Evolutionary conservation across 2,329 filamentous ascomycete genomes (phyloP).

Genomic region (Stromatinia cepivora): DNA sequence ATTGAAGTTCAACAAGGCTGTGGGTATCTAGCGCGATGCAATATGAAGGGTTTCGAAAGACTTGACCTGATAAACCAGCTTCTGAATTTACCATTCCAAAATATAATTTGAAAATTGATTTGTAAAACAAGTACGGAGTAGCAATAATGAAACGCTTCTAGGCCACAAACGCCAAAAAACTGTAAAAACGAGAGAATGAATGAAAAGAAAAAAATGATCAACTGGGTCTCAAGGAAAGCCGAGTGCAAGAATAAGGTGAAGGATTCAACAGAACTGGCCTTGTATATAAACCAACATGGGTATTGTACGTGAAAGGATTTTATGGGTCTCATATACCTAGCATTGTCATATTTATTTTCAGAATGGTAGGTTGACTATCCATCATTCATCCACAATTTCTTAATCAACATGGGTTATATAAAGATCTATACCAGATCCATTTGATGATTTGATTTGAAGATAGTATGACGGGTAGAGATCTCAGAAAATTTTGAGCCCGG

Average conservation of each 20-base stretch:
- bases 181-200: neutral
- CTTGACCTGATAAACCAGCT: neutral
- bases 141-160: neutral
- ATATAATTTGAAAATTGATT: neutral
- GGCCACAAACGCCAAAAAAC: neutral
- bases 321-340: slow-evolving; percentile 1
- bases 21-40: neutral
- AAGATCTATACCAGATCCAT: neutral
- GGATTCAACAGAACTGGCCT: neutral
- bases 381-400: neutral
- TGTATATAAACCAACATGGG: neutral
- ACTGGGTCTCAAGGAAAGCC: neutral
- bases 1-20: neutral
- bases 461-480: neutral
- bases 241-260: neutral
- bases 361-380: neutral
- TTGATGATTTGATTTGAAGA: neutral
- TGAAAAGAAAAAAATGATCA: neutral
- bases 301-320: slow-evolving; percentile 6
- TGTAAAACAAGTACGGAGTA: neutral
- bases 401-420: neutral
- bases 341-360: neutral
- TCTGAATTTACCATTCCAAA: neutral
- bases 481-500: neutral
- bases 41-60: neutral